phyloP scores from a whole-genome alignment of 176 grass and related monocot genomes.

The bread wheat (Triticum aestivum) region IWGSC_CS_RefSeq_v2.1 NC_057814.1:589118625-589119124 shows the following conservation, averaged over 20 bases:
- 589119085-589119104: background rate
- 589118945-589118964: background rate
- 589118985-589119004: background rate
- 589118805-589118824: background rate
- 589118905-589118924: background rate
- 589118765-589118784: background rate
- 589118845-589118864: background rate
- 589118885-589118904: background rate
- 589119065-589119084: background rate
- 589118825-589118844: background rate
- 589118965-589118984: background rate
- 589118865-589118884: background rate
- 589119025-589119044: background rate
- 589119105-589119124: background rate
- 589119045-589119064: background rate
- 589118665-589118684: background rate
- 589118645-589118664: background rate
- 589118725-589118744: background rate
- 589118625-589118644: background rate
- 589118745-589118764: background rate
- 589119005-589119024: background rate
- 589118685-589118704: background rate
- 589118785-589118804: background rate
- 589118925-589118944: background rate
- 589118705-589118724: conserved; percentile 7